A percentile compares a stretch with the other conserved stretches of the same genome.
These are phyloP conservation scores for Botrytis porri DNA, from an alignment of 2,329 filamentous ascomycete species.

Conservation along the genomic window DNA sequence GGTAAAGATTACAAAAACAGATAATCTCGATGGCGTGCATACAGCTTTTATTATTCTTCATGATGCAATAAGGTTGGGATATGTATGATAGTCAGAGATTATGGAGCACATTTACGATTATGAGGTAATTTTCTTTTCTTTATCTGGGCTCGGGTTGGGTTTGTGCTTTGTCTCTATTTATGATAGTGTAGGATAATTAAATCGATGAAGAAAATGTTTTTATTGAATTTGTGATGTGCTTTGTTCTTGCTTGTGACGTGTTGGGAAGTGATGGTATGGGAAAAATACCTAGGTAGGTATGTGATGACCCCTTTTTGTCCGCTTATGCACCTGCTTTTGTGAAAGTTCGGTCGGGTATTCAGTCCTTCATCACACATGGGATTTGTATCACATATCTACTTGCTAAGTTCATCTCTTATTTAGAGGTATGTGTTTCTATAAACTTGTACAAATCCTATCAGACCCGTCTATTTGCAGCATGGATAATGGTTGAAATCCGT, in stretches of 20 bases:
- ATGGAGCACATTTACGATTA: neutral
- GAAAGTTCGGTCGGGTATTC: too few species aligned
- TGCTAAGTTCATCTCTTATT: too few species aligned
- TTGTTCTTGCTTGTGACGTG: too few species aligned
- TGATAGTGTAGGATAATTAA: neutral
- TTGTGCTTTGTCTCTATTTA: neutral
- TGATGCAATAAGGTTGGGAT: neutral
- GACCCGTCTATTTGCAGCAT: too few species aligned
- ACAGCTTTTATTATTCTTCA: neutral
- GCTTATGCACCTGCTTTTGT: neutral
- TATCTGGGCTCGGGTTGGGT: neutral
- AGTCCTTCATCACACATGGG: too few species aligned
- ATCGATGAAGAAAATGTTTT: neutral
- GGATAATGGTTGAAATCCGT: too few species aligned
- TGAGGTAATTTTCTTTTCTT: neutral
- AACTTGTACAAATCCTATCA: too few species aligned
- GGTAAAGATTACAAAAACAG: neutral
- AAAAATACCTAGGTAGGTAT: neutral
- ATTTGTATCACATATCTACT: too few species aligned
- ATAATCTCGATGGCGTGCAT: neutral
- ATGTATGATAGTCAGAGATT: neutral
- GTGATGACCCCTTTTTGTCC: neutral
- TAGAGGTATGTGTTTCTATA: neutral
- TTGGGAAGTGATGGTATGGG: neutral
- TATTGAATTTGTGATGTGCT: rapidly evolving